A percentile compares a stretch with the other conserved stretches of the same genome.
These are phyloP conservation scores for Drosera capensis DNA, from an alignment of 148 eudicot genomes.

Conservation along the genomic window DNA sequence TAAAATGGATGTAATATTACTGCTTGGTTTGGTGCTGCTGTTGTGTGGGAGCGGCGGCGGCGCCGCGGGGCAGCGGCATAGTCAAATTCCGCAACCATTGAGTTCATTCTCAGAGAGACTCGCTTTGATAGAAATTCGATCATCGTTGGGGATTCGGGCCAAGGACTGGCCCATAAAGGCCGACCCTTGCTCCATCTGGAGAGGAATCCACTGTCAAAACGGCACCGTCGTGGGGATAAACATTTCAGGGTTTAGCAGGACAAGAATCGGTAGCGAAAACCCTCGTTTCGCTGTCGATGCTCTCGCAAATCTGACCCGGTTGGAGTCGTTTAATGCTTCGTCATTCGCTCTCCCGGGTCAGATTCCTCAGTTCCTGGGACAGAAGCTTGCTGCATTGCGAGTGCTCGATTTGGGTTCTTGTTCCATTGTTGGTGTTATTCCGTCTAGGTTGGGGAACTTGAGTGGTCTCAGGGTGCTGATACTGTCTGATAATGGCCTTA, in stretches of 20 bases:
- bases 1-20: background rate
- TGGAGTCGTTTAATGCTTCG: constrained; percentile 66
- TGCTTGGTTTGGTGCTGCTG: constrained; percentile 13
- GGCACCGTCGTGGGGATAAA: constrained; percentile 64
- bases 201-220: constrained; percentile 51
- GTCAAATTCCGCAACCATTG: constrained; percentile 19
- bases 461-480: constrained; percentile 25
- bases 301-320: constrained; percentile 49
- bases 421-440: constrained; percentile 41
- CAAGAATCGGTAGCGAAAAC: constrained; percentile 52
- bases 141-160: constrained; percentile 57
- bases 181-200: constrained; percentile 68
- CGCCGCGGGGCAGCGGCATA: no score
- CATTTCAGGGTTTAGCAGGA: constrained; percentile 75
- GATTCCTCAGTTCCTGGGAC: constrained; percentile 80
- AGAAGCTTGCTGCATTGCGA: constrained; percentile 23
- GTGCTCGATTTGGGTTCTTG: constrained; percentile 63
- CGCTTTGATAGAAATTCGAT: constrained; percentile 63
- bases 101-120: constrained; percentile 16
- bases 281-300: constrained; percentile 74
- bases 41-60: no score
- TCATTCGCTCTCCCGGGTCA: constrained; percentile 46
- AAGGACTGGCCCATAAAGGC: constrained; percentile 74
- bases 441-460: constrained; percentile 55
- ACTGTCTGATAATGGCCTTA: constrained; percentile 39